Percentiles rank a stretch among this genome's conserved stretches.
These are phyloP conservation scores for Rhinocladiella mackenziei DNA, from an alignment of 2,329 filamentous ascomycete genomes.

Conservation along the genomic window DNA sequence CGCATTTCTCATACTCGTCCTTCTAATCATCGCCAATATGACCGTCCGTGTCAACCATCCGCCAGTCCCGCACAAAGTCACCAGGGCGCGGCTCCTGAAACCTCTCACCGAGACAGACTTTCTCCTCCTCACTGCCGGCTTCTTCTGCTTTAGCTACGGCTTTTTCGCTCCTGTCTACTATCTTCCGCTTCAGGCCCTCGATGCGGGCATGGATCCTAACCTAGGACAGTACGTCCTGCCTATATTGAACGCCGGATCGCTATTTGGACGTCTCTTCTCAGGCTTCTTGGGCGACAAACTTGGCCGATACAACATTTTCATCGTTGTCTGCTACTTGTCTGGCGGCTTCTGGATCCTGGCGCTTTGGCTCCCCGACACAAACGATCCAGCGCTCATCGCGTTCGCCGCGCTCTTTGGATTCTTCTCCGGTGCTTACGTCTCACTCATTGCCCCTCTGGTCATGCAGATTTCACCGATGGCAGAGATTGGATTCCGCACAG, in stretches of 20 bases:
- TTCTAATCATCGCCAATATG: constrained; percentile 51
- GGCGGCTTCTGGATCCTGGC: constrained; percentile 47
- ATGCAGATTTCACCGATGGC: constrained; percentile 9
- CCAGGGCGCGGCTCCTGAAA: constrained; percentile 30
- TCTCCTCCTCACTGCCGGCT: constrained; percentile 22
- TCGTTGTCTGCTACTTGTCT: constrained; percentile 38
- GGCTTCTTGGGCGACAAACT: constrained; percentile 32
- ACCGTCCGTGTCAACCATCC: constrained; percentile 51
- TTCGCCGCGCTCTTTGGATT: constrained; percentile 68
- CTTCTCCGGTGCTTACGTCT: constrained; percentile 61
- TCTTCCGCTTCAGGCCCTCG: constrained; percentile 27
- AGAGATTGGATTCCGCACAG: constrained; percentile 3
- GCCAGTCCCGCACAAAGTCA: constrained; percentile 35
- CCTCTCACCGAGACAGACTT: constrained; percentile 30
- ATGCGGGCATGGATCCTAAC: constrained; percentile 45
- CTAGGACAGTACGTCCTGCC: constrained; percentile 52
- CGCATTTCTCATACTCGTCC: constrained; percentile 58
- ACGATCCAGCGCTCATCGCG: constrained; percentile 56
- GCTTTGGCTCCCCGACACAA: constrained; percentile 52
- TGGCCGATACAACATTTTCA: constrained; percentile 28
- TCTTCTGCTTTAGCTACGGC: constrained; percentile 46
- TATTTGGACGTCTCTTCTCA: constrained; percentile 34
- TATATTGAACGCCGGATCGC: constrained; percentile 48
- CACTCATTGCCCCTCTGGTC: constrained; percentile 51
- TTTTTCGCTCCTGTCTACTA: constrained; percentile 31